These are phyloP conservation scores for Aspergillus calidoustus DNA, from an alignment of 2,329 filamentous ascomycete species.

Conservation along the genomic window DNA sequence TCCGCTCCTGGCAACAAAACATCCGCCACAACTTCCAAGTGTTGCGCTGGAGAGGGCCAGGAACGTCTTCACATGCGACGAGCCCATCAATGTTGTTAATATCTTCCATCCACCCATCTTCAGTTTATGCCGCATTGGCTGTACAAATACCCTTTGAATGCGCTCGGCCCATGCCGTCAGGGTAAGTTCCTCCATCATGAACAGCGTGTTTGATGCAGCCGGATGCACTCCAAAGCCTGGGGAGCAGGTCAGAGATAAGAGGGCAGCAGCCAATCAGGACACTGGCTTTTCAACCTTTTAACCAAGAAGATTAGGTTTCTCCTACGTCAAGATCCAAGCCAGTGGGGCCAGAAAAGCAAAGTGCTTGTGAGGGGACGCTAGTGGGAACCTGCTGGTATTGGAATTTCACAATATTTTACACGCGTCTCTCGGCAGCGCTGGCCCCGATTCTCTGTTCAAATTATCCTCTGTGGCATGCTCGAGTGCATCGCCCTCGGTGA, in stretches of 20 bases:
- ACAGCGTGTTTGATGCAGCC: neutral
- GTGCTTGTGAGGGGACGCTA: conserved; percentile 20
- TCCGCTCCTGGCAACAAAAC: conserved; percentile 20
- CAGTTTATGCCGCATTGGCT: neutral
- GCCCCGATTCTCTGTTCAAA: neutral
- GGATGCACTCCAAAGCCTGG: conserved; percentile 4
- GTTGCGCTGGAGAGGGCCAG: neutral
- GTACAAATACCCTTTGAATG: neutral
- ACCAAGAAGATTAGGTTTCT: conserved; percentile 40
- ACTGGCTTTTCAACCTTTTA: conserved; percentile 33
- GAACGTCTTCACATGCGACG: conserved; percentile 10
- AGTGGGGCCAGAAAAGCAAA: conserved; percentile 26
- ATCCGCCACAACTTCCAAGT: conserved; percentile 3
- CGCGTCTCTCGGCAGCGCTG: neutral
- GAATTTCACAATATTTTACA: conserved; percentile 10
- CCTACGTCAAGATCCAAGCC: conserved; percentile 43
- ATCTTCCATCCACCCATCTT: neutral
- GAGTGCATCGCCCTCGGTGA: neutral
- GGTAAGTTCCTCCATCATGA: no score
- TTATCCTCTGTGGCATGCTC: neutral
- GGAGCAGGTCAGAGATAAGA: conserved; percentile 36
- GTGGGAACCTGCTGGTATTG: conserved; percentile 16
- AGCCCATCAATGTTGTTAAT: neutral
- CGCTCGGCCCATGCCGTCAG: no score
- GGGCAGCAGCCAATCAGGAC: conserved; percentile 34